phyloP scores from a whole-genome alignment of 345 rosid genomes.

The Mercurialis annua region DNA sequence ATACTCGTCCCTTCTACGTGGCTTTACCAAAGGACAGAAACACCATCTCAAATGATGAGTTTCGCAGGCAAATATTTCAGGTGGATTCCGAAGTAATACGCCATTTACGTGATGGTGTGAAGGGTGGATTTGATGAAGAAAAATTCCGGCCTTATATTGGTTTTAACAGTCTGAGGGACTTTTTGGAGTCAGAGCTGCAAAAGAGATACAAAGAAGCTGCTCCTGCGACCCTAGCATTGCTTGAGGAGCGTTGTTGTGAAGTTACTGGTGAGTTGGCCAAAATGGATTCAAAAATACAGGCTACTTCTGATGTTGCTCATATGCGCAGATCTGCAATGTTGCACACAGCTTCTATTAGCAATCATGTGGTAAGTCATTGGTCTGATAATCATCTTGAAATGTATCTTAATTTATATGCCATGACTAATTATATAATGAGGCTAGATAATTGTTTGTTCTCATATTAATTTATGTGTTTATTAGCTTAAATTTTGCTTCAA shows the following conservation, averaged over 20 bases:
- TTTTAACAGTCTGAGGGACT: conserved; percentile 77
- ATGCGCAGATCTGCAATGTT: conserved; percentile 87
- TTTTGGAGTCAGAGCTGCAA: conserved; percentile 85
- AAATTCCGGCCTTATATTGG: conserved; percentile 68
- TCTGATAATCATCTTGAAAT: background rate
- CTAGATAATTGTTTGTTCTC: background rate
- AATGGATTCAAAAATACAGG: conserved; percentile 69
- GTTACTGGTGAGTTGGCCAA: conserved; percentile 53
- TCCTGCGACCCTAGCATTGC: conserved; percentile 94
- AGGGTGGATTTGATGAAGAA: conserved; percentile 95
- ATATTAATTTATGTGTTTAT: background rate
- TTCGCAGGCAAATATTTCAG: conserved; percentile 75
- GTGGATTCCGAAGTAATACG: conserved; percentile 68
- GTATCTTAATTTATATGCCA: background rate
- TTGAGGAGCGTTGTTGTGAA: conserved; percentile 86
- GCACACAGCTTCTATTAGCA: conserved; percentile 76
- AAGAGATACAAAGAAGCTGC: conserved; percentile 92
- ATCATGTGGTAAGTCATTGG: conserved; percentile 64
- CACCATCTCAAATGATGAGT: conserved; percentile 80
- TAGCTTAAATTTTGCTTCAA: background rate
- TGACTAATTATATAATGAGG: background rate
- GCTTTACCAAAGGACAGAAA: conserved; percentile 88
- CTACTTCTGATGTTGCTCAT: conserved; percentile 89
- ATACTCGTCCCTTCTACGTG: conserved; percentile 74
- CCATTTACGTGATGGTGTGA: conserved; percentile 73